Conservation (phyloP, 176 grass and related monocot genomes). For the Rhynchospora tenuis region DNA sequence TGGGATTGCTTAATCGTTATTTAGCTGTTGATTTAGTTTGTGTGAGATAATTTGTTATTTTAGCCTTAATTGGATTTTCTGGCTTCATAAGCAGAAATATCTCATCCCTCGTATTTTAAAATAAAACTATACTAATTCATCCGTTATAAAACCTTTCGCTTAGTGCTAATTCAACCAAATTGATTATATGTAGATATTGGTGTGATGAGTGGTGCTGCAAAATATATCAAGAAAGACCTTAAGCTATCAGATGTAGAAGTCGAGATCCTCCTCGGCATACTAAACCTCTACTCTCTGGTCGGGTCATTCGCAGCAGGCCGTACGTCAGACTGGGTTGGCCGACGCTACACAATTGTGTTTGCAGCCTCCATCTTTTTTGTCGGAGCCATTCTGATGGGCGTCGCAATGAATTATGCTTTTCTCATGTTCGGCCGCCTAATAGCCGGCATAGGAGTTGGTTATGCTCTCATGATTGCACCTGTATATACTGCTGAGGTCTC, state of each 20-base stretch:
- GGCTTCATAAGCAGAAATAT: background rate
- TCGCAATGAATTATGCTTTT: conserved; percentile 57
- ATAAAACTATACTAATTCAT: background rate
- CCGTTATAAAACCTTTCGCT: background rate
- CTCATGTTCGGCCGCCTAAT: conserved; percentile 83
- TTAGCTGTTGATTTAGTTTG: background rate
- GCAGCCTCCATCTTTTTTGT: conserved; percentile 71
- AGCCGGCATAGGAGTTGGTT: conserved; percentile 65
- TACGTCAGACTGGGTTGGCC: conserved; percentile 82
- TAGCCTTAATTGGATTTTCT: background rate
- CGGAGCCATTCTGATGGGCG: conserved; percentile 69
- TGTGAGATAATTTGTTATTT: background rate
- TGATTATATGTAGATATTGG: conserved; percentile 43
- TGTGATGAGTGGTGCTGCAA: conserved; percentile 74
- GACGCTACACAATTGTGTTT: conserved; percentile 68
- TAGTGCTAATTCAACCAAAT: background rate
- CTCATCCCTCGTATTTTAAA: background rate
- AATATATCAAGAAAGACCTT: conserved; percentile 57
- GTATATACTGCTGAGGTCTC: conserved; percentile 81
- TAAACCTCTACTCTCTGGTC: conserved; percentile 69
- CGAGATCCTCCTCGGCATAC: conserved; percentile 67
- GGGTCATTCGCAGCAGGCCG: conserved; percentile 67
- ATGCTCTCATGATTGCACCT: conserved; percentile 80
- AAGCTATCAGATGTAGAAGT: conserved; percentile 32
- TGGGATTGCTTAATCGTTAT: too few relatives aligned